Percentiles rank a stretch among this genome's conserved stretches.
Conservation (phyloP, 1,284 basidiomycete genomes). For the Ustilago crameri region DNA sequence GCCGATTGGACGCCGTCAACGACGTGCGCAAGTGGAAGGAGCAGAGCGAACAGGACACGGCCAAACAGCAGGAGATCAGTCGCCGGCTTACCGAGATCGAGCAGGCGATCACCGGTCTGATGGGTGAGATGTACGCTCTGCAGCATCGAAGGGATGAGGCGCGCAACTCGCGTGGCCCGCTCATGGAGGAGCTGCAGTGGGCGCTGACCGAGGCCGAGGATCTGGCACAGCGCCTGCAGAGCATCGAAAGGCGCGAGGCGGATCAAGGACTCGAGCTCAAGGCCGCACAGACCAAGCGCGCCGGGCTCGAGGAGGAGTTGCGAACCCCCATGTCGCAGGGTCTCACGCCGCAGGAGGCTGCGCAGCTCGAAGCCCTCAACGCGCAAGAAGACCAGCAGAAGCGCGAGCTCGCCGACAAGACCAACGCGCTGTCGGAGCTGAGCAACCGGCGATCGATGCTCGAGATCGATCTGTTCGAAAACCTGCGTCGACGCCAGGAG, state of each 20-base stretch:
- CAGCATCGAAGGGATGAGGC: slow-evolving; percentile 79
- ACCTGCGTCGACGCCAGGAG: slow-evolving; percentile 79
- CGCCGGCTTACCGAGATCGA: slow-evolving; percentile 78
- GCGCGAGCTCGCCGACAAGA: slow-evolving; percentile 77
- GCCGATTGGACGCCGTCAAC: slow-evolving; percentile 87
- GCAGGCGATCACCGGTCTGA: slow-evolving; percentile 83
- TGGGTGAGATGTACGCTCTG: slow-evolving; percentile 80
- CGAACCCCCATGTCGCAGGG: slow-evolving; percentile 79
- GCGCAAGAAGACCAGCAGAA: slow-evolving; percentile 81
- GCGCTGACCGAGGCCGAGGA: slow-evolving; percentile 80
- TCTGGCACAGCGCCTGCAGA: slow-evolving; percentile 74
- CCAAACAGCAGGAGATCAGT: slow-evolving; percentile 79
- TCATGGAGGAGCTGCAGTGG: slow-evolving; percentile 76
- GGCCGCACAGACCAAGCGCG: slow-evolving; percentile 73
- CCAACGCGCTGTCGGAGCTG: slow-evolving; percentile 80
- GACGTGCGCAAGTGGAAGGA: slow-evolving; percentile 80
- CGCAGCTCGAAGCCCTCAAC: slow-evolving; percentile 77
- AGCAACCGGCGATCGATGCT: slow-evolving; percentile 81
- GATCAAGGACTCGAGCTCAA: slow-evolving; percentile 80
- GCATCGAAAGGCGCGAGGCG: slow-evolving; percentile 77
- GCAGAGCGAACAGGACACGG: slow-evolving; percentile 78
- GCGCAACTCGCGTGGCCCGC: slow-evolving; percentile 76
- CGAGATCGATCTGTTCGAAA: slow-evolving; percentile 93
- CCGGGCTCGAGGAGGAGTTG: slow-evolving; percentile 79
- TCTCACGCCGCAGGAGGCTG: slow-evolving; percentile 79